Percentiles rank a stretch among this genome's conserved stretches.
These are phyloP conservation scores for Sarcodon sp. DNA, from an alignment of 768 basidiomycete genomes.

Conservation along the genomic window DNA sequence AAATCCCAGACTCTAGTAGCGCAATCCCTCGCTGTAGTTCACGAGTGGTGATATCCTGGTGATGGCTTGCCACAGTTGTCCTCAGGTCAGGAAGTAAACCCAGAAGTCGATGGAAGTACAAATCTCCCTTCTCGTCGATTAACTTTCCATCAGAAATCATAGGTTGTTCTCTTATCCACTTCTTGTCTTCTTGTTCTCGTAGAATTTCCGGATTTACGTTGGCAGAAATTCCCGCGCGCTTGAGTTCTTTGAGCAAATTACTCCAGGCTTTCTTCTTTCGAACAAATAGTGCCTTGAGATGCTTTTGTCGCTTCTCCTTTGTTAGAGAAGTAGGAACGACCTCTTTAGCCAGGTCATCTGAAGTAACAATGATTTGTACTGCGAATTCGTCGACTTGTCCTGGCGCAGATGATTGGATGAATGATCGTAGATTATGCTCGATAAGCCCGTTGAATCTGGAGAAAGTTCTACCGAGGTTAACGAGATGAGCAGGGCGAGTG, in stretches of 20 bases:
- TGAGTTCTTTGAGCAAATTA: constrained; percentile 83
- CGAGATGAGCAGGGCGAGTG: constrained; percentile 24
- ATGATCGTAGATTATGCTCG: constrained; percentile 24
- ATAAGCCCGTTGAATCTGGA: constrained; percentile 34
- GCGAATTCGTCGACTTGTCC: constrained; percentile 41
- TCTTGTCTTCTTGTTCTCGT: constrained; percentile 34
- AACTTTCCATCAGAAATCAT: not conserved
- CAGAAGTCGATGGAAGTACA: constrained; percentile 52
- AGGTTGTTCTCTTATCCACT: constrained; percentile 60
- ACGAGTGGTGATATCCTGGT: constrained; percentile 72
- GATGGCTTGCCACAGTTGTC: constrained; percentile 50
- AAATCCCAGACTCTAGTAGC: constrained; percentile 70
- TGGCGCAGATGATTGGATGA: constrained; percentile 27
- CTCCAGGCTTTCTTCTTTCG: constrained; percentile 87
- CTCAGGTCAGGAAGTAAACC: constrained; percentile 57
- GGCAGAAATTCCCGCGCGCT: constrained; percentile 59
- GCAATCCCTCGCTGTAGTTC: constrained; percentile 74
- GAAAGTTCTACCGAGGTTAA: constrained; percentile 37
- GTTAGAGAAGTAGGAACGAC: constrained; percentile 27
- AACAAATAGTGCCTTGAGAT: constrained; percentile 57
- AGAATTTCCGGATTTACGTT: constrained; percentile 64
- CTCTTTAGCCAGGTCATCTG: constrained; percentile 39
- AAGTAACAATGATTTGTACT: constrained; percentile 47
- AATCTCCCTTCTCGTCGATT: not conserved
- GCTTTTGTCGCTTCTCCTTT: constrained; percentile 43